These are phyloP conservation scores for Ceratocystiopsis brevicomis DNA, from an alignment of 2,329 filamentous ascomycete species.

Conservation along the genomic window DNA sequence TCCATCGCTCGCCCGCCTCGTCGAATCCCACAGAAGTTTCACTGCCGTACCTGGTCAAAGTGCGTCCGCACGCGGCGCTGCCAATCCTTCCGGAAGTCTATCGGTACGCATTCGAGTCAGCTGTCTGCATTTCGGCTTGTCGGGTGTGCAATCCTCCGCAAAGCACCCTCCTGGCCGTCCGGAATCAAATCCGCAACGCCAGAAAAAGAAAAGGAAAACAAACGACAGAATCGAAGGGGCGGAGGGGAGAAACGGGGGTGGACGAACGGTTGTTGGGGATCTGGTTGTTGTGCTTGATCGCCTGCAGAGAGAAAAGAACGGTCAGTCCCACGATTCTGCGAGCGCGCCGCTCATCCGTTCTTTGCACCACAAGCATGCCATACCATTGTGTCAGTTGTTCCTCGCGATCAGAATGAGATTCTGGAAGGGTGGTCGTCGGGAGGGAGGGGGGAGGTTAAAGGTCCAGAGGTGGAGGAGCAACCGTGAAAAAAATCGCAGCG, in stretches of 20 bases:
- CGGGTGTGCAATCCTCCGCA: neutral
- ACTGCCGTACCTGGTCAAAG: conserved; percentile 84
- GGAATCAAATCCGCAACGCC: too few species aligned
- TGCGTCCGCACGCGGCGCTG: conserved; percentile 96
- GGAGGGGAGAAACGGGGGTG: conserved; percentile 11
- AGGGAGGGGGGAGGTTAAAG: neutral
- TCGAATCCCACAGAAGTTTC: too few species aligned
- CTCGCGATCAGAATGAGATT: conserved; percentile 7
- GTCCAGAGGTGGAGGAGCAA: conserved; percentile 1
- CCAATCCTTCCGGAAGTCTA: conserved; percentile 99
- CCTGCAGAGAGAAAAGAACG: conserved; percentile 29
- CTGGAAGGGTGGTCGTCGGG: conserved; percentile 25
- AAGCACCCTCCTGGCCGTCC: too few species aligned
- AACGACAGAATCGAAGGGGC: neutral
- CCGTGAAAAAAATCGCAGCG: conserved; percentile 1
- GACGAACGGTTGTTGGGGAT: conserved; percentile 83
- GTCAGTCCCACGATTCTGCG: neutral
- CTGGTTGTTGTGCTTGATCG: conserved; percentile 99
- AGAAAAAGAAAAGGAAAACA: conserved; percentile 8
- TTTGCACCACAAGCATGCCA: conserved; percentile 7
- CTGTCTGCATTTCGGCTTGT: conserved; percentile 10
- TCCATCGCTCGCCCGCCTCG: neutral
- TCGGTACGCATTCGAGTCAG: conserved; percentile 17
- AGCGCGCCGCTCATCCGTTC: too few species aligned
- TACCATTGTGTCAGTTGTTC: conserved; percentile 31